Percentiles rank a stretch among this genome's conserved stretches.
Conservation (phyloP, 345 rosid genomes). For the Triadica sebifera region DNA sequence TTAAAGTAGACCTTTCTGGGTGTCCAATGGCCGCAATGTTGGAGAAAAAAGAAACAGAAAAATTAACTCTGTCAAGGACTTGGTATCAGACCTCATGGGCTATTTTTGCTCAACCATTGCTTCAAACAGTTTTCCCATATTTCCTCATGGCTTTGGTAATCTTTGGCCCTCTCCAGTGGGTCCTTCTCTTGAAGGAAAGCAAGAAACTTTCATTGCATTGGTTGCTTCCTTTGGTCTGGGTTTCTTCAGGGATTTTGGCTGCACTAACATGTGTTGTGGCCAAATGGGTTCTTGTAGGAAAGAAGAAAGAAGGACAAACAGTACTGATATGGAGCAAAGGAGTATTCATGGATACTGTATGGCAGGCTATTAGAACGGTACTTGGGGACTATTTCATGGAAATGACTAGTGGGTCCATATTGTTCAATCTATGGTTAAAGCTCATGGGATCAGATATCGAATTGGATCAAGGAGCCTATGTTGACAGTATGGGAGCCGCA, state of each 20-base stretch:
- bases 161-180: conserved; percentile 36
- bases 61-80: conserved; percentile 48
- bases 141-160: conserved; percentile 44
- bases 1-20: conserved; percentile 58
- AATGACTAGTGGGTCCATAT: conserved; percentile 42
- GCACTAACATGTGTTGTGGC: conserved; percentile 44
- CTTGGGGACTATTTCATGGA: conserved; percentile 63
- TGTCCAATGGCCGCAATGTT: conserved; percentile 57
- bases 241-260: conserved; percentile 42
- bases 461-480: conserved; percentile 39
- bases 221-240: conserved; percentile 54
- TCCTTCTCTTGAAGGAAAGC: conserved; percentile 33
- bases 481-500: conserved; percentile 58
- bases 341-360: conserved; percentile 55
- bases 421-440: conserved; percentile 50
- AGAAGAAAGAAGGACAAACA: conserved; percentile 51
- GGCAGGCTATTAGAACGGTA: conserved; percentile 59
- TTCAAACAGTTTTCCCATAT: conserved; percentile 55
- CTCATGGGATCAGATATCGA: conserved; percentile 55
- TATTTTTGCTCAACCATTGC: conserved; percentile 48
- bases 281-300: conserved; percentile 61
- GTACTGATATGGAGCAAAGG: conserved; percentile 46
- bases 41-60: conserved; percentile 25
- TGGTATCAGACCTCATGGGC: conserved; percentile 54
- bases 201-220: conserved; percentile 33